Percentiles rank a stretch among this genome's conserved stretches.
These are phyloP conservation scores for Senna siamea DNA, from an alignment of 306 rosid genomes.

Conservation along the genomic window DNA sequence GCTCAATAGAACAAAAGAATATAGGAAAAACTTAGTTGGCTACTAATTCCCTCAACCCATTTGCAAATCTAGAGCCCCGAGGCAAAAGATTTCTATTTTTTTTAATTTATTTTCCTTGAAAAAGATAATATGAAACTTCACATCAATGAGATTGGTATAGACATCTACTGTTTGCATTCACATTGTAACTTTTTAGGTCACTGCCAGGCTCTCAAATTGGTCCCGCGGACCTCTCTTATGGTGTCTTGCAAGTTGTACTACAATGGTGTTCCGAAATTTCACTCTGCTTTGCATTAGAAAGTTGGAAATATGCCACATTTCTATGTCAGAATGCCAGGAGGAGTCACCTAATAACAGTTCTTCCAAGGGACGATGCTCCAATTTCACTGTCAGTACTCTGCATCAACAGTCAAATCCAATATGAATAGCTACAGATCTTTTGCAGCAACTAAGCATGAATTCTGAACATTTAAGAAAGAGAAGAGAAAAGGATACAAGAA, in stretches of 20 bases:
- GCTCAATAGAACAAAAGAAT: background rate
- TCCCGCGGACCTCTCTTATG: slow-evolving; percentile 27
- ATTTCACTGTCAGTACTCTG: slow-evolving; percentile 86
- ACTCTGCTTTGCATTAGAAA: background rate
- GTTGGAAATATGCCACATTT: slow-evolving; percentile 18
- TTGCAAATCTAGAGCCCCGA: slow-evolving; percentile 10
- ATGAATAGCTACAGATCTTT: slow-evolving; percentile 5
- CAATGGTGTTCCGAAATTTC: slow-evolving; percentile 16
- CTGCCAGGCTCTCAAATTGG: slow-evolving; percentile 5
- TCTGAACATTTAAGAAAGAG: background rate
- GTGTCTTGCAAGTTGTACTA: slow-evolving; percentile 29
- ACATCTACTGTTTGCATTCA: slow-evolving; percentile 1
- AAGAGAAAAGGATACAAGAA: background rate
- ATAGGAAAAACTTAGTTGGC: slow-evolving; percentile 1
- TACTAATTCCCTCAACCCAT: slow-evolving; percentile 13
- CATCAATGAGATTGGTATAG: slow-evolving; percentile 18
- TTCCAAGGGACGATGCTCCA: slow-evolving; percentile 86
- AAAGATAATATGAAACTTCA: background rate
- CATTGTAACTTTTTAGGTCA: slow-evolving; percentile 27
- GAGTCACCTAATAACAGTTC: slow-evolving; percentile 74
- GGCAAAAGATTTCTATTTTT: background rate
- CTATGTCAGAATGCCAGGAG: background rate
- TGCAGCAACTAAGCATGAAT: background rate
- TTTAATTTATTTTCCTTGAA: background rate
- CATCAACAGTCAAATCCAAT: slow-evolving; percentile 31